These are phyloP conservation scores for Cercospora sp. DNA, from an alignment of 2,329 filamentous ascomycete species.

Conservation along the genomic window DNA sequence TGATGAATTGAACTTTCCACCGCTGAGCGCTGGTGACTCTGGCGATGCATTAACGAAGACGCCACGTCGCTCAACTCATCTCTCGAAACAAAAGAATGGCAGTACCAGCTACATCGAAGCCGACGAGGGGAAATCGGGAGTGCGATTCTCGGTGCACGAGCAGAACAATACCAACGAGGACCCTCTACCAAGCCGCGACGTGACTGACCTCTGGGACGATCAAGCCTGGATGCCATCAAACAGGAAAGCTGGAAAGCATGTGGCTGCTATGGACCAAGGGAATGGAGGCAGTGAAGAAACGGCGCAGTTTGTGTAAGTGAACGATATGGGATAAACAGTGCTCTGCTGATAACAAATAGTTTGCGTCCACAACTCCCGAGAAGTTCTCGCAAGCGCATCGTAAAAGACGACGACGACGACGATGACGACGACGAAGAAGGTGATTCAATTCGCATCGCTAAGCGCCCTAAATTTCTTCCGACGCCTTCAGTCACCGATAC, in stretches of 20 bases:
- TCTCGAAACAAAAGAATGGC: neutral
- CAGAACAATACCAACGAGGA: neutral
- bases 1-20: neutral
- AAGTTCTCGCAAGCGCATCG: constrained; percentile 6
- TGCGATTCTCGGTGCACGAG: neutral
- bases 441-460: neutral
- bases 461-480: neutral
- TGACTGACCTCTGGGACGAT: neutral
- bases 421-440: neutral
- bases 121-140: neutral
- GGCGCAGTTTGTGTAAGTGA: neutral
- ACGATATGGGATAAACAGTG: neutral
- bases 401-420: neutral
- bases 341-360: neutral
- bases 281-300: neutral
- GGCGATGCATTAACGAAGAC: neutral
- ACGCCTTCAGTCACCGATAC: neutral
- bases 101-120: neutral
- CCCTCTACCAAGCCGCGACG: neutral
- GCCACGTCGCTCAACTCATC: neutral
- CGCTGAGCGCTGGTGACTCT: neutral
- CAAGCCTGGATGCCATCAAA: neutral
- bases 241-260: neutral
- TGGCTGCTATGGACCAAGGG: neutral
- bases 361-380: neutral